phyloP scores from a whole-genome alignment of 2,329 filamentous ascomycete genomes.

The Aspergillus sp. region DNA sequence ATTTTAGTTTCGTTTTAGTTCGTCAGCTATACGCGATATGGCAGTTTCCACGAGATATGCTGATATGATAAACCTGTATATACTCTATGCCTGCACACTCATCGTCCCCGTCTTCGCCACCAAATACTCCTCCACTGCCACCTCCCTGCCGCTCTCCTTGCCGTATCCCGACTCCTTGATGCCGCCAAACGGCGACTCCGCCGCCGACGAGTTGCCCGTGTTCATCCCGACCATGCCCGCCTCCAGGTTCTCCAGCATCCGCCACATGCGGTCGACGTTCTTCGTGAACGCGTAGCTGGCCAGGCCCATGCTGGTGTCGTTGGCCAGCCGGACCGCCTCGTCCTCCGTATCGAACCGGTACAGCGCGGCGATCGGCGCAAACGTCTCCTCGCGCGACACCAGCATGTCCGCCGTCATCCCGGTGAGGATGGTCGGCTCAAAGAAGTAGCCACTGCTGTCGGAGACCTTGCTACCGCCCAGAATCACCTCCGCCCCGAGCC shows the following conservation, averaged over 20 bases:
- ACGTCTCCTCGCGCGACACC: conserved; percentile 52
- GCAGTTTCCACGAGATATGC: conserved; percentile 13
- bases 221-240: conserved; percentile 63
- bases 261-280: conserved; percentile 56
- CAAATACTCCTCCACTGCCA: conserved; percentile 53
- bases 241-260: conserved; percentile 57
- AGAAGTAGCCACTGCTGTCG: conserved; percentile 57
- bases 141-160: conserved; percentile 58
- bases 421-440: conserved; percentile 57
- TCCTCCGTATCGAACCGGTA: conserved; percentile 59
- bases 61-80: neutral
- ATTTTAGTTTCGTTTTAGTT: no score
- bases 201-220: conserved; percentile 55
- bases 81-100: conserved; percentile 16
- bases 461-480: conserved; percentile 45
- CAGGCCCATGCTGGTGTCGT: conserved; percentile 55
- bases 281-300: conserved; percentile 62
- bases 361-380: conserved; percentile 55
- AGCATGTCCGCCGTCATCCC: conserved; percentile 51
- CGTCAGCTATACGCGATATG: conserved; percentile 10
- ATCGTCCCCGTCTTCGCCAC: conserved; percentile 58
- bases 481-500: conserved; percentile 54
- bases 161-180: conserved; percentile 61
- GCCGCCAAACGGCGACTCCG: conserved; percentile 58
- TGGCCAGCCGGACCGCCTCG: conserved; percentile 51